Base-by-base conservation (phyloP, 2,329 filamentous ascomycete species). In the Didymella keratinophila region DNA sequence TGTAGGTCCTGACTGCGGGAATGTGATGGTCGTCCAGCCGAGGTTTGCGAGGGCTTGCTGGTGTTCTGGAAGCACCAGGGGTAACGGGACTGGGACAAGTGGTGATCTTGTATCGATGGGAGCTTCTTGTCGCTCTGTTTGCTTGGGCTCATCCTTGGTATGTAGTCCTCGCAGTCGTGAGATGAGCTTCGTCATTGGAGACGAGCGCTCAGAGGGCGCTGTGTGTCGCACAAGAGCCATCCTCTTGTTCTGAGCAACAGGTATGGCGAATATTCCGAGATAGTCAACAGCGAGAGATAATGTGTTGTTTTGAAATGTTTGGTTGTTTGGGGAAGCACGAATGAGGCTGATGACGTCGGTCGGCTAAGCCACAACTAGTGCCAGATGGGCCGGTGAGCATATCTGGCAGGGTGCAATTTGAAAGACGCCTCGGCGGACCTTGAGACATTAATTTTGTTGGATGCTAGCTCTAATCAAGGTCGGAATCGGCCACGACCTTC, bases 1-100 rank as follows among this genome's bases (percentile, higher is more conserved):
- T 20, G 46, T 25, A 14, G 12, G 28, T 20, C 46, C 12, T 18
- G 50, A 47, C 48, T 64, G 57, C 7, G 69, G 73, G 20, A 76
- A 74, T 25, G 74, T 75, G 37, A 76, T 49, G 2, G 71, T 75
- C 2, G 74, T 75, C 74, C 74, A 77, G 39, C 74, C 74, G n/a
- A 75, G 68, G 14, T 64, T 61, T 20, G 67, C 61, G 12, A 77
- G 65, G 6, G 67, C 60, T 39, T 65, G 57, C 62, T 76, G 70
- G 56, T 77, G 74, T 50, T 71, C 63, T 32, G 71, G 65, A 2
- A 74, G 62, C 30, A 77, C 70, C n/a, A 76, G 55, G 1, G 74
- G 72, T 1, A 77, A 55, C 1, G 68, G 68, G 5, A 64, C 67
- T 1, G 59, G 52, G 7, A 61, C 62, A 1, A 76, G 63, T 10